Conservation (phyloP, 495 filamentous ascomycete genomes). For the Penicillium roqueforti region DNA sequence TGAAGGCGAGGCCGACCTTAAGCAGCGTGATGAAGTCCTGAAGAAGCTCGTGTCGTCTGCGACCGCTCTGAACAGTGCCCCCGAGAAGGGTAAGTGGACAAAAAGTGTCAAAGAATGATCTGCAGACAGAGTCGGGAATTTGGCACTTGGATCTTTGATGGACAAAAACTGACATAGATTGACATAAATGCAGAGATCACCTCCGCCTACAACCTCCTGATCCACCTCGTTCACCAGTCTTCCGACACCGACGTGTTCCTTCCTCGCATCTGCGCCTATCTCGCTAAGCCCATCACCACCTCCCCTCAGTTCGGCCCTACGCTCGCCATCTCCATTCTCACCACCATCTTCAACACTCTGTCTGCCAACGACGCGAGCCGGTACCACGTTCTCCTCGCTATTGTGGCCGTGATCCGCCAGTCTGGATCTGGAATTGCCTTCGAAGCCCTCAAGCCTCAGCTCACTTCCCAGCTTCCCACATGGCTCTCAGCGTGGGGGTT, state of each 20-base stretch:
- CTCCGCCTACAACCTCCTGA: constrained; percentile 89
- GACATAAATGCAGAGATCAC: constrained; percentile 65
- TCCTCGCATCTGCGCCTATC: constrained; percentile 77
- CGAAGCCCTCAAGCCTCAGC: constrained; percentile 72
- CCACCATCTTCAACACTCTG: constrained; percentile 96
- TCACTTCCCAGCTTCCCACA: constrained; percentile 66
- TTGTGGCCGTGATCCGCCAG: constrained; percentile 72
- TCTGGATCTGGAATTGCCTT: constrained; percentile 64
- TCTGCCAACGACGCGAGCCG: constrained; percentile 67
- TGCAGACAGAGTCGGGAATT: constrained; percentile 15
- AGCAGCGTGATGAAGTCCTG: constrained; percentile 78
- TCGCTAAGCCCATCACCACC: constrained; percentile 78
- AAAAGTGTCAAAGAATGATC: constrained; percentile 13
- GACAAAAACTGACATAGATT: constrained; percentile 13
- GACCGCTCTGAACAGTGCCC: constrained; percentile 65
- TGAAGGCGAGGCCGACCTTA: constrained; percentile 42
- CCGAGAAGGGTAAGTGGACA: constrained; percentile 69
- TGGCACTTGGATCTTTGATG: constrained; percentile 9
- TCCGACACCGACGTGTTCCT: constrained; percentile 80
- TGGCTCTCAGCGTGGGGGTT: constrained; percentile 85
- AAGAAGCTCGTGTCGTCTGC: constrained; percentile 82
- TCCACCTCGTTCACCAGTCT: constrained; percentile 85
- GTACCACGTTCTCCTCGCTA: constrained; percentile 83
- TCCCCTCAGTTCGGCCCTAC: constrained; percentile 79
- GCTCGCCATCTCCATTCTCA: constrained; percentile 80